Evolutionary conservation across 768 basidiomycete species (phyloP), one percentile per base, ranked within the genome.

Genomic region (Suillus fuscotomentosus): DNA sequence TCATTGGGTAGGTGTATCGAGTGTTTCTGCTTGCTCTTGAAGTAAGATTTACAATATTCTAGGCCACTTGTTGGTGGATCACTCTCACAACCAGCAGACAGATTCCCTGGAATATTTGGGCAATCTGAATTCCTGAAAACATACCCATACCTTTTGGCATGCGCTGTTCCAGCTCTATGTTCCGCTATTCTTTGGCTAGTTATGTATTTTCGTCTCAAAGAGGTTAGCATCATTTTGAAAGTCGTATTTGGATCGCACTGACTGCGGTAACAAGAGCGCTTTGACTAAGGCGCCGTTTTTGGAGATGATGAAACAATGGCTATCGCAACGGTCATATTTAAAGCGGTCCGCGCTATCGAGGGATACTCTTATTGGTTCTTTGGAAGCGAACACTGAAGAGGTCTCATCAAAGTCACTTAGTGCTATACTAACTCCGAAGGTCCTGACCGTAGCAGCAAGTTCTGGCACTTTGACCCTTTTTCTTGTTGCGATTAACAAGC

Each of bases 381-480:
- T 3, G 20, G 43, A 45, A 20, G 43, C 43, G 20, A 45, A 20
- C 20, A 20, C 20, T 45, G 43, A 24, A 81, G 81, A 87, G 82
- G 67, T 17, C 68, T 24, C 17, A 10, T 60, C 38, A 48, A 14
- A 60, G 60, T 62, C n/a, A 22, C 43, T 20, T 20, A 8, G 43
- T 17, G 8, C 43, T 45, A 17, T 20, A 20, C 43, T 45, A 20
- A 45, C 43, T 20, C 43, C 43, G 9, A 45, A 45, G 8, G 20
- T 38, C n/a, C 47, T 39, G 47, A 13, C 7, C 1, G 31, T 15
- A 0, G 7, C 43, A 24, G 63, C 69, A 57, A 84, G 81, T 66
- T 84, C 83, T 66, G 75, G 72, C 51, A 66, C 69, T 3, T 72
- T 84, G 15, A 76, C 76, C 6, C 77, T 87, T 22, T 68, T 81